Evolutionary conservation across 306 rosid species (phyloP).

Genomic region (Inga leiocalycina): DNA sequence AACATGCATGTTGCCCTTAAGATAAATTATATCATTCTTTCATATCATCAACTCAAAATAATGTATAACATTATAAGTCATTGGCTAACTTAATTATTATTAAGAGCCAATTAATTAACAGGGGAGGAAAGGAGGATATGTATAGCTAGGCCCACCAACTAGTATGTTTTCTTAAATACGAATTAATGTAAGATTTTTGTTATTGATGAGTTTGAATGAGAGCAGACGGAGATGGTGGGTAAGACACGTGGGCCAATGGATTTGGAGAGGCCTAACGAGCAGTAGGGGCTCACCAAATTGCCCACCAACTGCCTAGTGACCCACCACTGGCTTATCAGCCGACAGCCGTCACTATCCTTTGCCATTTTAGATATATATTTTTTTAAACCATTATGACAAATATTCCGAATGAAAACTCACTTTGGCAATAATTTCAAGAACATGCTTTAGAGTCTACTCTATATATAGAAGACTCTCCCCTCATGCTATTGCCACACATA

Average conservation of each 20-base stretch:
- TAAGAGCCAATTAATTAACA: too few species aligned
- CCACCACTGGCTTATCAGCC: constrained; percentile 30
- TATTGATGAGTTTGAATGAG: neutral
- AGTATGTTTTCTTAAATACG: neutral
- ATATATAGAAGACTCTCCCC: constrained; percentile 45
- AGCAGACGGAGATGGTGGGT: neutral
- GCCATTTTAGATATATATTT: neutral
- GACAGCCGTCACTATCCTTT: neutral
- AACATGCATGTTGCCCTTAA: too few species aligned
- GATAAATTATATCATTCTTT: too few species aligned
- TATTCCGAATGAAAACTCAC: neutral
- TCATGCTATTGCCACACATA: neutral
- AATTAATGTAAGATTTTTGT: neutral
- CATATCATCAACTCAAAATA: too few species aligned
- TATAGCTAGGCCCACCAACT: too few species aligned
- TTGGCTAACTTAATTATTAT: too few species aligned
- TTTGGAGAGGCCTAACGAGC: constrained; percentile 18
- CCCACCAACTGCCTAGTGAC: neutral
- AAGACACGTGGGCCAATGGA: constrained; percentile 40
- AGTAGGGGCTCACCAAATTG: constrained; percentile 17
- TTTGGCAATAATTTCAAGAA: neutral
- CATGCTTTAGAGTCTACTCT: neutral
- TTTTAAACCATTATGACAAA: too few species aligned
- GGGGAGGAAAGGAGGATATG: too few species aligned
- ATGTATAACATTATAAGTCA: too few species aligned